Conservation (phyloP, 306 rosid species). For the Vachellia pachyceras region DNA sequence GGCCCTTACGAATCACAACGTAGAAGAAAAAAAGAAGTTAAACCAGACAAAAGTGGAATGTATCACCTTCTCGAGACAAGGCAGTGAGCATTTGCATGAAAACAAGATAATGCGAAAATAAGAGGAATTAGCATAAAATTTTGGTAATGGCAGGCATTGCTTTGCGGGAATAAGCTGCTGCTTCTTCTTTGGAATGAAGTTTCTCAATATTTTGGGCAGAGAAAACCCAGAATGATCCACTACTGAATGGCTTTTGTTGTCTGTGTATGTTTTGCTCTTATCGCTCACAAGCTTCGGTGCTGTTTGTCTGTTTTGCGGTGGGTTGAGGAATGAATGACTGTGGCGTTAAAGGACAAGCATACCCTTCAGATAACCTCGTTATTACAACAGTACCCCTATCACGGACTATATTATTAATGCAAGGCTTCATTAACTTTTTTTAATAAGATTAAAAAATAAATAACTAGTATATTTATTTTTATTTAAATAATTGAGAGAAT, state of each 20-base stretch:
- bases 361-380: background rate
- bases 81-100: constrained; percentile 6
- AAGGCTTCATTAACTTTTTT: no score
- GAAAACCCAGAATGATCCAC: background rate
- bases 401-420: no score
- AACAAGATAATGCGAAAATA: constrained; percentile 32
- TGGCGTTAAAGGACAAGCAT: background rate
- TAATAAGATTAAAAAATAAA: no score
- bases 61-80: constrained; percentile 7
- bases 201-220: constrained; percentile 32
- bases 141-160: constrained; percentile 57
- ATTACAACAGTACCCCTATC: constrained; percentile 39
- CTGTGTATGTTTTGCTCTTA: constrained; percentile 8
- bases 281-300: constrained; percentile 50
- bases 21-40: background rate
- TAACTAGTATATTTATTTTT: no score
- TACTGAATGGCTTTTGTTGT: constrained; percentile 3
- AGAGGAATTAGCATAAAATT: constrained; percentile 42
- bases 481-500: no score
- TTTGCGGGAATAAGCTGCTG: constrained; percentile 45
- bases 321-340: no score
- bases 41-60: background rate
- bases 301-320: constrained; percentile 32
- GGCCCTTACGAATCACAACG: background rate
- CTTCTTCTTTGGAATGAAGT: constrained; percentile 37